These are phyloP conservation scores for Candida chauliodis DNA, from an alignment of 805 yeast species.

Conservation along the genomic window DNA sequence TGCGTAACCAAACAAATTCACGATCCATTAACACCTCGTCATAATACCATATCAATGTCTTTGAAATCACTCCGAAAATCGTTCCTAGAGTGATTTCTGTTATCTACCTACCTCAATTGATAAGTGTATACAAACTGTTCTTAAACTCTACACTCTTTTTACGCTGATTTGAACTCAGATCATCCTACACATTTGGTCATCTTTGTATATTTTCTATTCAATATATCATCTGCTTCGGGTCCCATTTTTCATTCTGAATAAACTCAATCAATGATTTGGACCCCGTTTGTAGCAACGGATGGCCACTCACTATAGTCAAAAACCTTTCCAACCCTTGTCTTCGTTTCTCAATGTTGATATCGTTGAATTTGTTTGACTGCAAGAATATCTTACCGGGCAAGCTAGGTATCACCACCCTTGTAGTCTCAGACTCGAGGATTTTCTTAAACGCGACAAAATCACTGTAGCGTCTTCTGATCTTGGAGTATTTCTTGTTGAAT, in stretches of 20 bases:
- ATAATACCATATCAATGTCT: too few relatives aligned
- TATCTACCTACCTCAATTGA: too few relatives aligned
- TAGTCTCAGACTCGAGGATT: slow-evolving; percentile 68
- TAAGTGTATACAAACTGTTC: too few relatives aligned
- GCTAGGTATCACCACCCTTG: slow-evolving; percentile 78
- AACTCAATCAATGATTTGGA: slow-evolving; percentile 73
- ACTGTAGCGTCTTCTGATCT: slow-evolving; percentile 81
- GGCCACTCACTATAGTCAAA: slow-evolving; percentile 77
- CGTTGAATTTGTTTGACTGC: slow-evolving; percentile 68
- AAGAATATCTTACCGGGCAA: slow-evolving; percentile 84
- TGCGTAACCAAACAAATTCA: too few relatives aligned
- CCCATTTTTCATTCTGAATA: slow-evolving; percentile 86
- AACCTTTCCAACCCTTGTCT: slow-evolving; percentile 82
- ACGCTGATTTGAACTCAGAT: too few relatives aligned
- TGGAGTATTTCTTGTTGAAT: slow-evolving; percentile 59
- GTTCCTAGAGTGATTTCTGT: too few relatives aligned
- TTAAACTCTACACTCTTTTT: too few relatives aligned
- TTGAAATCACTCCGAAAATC: too few relatives aligned
- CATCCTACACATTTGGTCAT: not conserved
- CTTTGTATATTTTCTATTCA: not conserved
- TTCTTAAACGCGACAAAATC: slow-evolving; percentile 83
- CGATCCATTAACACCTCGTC: too few relatives aligned
- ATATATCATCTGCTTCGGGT: slow-evolving; percentile 16
- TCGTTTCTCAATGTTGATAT: slow-evolving; percentile 78
- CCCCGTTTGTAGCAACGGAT: slow-evolving; percentile 89